Evolutionary conservation across 495 filamentous ascomycete species (phyloP), one percentile per base, ranked within the genome.

Genomic region (Penicillium longicatenatum): DNA sequence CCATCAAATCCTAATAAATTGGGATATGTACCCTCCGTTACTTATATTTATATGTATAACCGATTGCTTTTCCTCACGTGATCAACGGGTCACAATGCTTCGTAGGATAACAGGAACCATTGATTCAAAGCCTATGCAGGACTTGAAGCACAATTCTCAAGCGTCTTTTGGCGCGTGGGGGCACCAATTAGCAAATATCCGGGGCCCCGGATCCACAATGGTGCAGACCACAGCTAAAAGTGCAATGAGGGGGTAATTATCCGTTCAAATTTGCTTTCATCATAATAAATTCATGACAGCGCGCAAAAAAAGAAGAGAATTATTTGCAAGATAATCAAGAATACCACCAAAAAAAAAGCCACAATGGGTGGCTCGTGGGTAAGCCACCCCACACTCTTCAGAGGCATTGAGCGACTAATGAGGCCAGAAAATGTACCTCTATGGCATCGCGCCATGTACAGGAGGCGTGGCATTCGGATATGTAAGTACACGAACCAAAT

Each of bases 391-490:
- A 43, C 22, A 5, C 2, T 14, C 7, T 49, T 3, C 5, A 16
- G n/a, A n/a, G n/a, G 6, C 11, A 45, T 10, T 1, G 12, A 29
- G 26, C 29, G 5, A 8, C 49, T 58, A 47, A 58, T 21, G 6
- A 44, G 1, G 20, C 1, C 41, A 65, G 62, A 68, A 63, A 59
- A 49, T 61, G 30, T 71, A 71, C 52, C 45, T 71, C 19, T 71
- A 71, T 42, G 69, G 69, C 50, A 58, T 71, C 41, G 69, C 69
- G 46, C 69, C 69, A 24, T 69, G 66, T 44, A 62, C 62, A 1
- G 66, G 69, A n/a, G 69, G 69, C 14, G 48, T 69, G 5, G 69
- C 67, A 8, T 71, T 69, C 52, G 69, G 69, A 19, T 71, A 71
- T 61, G 69, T 69, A 53, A 51, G 64, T 53, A 29, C 16, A n/a